Evolutionary conservation across 2,329 filamentous ascomycete species (phyloP).

Genomic region (Colletotrichum caudatum): DNA sequence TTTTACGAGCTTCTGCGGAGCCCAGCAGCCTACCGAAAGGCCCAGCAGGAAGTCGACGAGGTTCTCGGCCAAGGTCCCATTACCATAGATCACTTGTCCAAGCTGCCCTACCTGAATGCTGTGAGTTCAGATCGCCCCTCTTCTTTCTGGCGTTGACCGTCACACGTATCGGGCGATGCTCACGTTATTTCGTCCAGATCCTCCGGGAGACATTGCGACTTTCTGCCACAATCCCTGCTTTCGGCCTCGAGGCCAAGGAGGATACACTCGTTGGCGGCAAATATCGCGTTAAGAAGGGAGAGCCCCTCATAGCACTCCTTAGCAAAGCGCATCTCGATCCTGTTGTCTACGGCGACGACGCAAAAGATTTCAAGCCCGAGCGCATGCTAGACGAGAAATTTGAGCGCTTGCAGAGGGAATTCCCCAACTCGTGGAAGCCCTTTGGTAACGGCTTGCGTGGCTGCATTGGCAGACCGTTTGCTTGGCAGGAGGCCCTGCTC

Average conservation of each 20-base stretch:
- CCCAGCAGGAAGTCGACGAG: slow-evolving; percentile 75
- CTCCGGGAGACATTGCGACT: slow-evolving; percentile 65
- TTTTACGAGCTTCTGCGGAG: slow-evolving; percentile 75
- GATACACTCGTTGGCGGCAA: slow-evolving; percentile 64
- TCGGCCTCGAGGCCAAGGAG: slow-evolving; percentile 50
- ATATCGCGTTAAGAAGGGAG: slow-evolving; percentile 61
- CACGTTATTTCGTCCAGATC: slow-evolving; percentile 44
- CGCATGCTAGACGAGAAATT: slow-evolving; percentile 69
- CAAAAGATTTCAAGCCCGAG: slow-evolving; percentile 69
- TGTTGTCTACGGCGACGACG: slow-evolving; percentile 67
- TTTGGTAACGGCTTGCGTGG: slow-evolving; percentile 65
- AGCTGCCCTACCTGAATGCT: slow-evolving; percentile 73
- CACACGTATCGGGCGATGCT: slow-evolving; percentile 13
- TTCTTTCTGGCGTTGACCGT: background rate
- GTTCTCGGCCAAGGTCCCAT: slow-evolving; percentile 71
- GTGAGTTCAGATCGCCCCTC: slow-evolving; percentile 40
- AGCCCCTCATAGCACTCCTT: slow-evolving; percentile 60
- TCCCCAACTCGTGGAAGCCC: slow-evolving; percentile 60
- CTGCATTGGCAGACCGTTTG: slow-evolving; percentile 66
- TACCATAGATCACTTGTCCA: slow-evolving; percentile 68
- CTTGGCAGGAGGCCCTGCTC: slow-evolving; percentile 65
- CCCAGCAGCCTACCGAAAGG: slow-evolving; percentile 69
- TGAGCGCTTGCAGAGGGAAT: slow-evolving; percentile 50
- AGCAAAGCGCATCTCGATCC: slow-evolving; percentile 66
- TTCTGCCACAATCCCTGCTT: slow-evolving; percentile 46